phyloP scores from a whole-genome alignment of 2,329 filamentous ascomycete species.

The Sphaerulina populicola region DNA sequence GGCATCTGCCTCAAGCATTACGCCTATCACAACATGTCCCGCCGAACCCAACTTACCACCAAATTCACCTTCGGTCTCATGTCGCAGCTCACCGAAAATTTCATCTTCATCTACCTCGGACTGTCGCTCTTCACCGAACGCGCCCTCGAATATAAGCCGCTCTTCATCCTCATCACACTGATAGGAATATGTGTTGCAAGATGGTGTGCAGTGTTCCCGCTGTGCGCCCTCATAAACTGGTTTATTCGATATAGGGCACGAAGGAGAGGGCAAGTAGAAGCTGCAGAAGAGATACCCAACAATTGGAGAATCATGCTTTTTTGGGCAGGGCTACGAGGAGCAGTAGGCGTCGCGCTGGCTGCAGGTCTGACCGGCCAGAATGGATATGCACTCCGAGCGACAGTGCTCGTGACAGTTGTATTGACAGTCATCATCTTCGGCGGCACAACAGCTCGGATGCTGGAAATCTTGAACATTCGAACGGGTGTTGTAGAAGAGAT shows the following conservation, averaged over 20 bases:
- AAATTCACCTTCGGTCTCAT: conserved; percentile 96
- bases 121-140: conserved; percentile 89
- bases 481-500: conserved; percentile 95
- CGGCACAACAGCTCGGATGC: conserved; percentile 92
- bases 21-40: conserved; percentile 99
- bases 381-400: conserved; percentile 74
- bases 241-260: conserved; percentile 79
- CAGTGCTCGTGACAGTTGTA: conserved; percentile 94
- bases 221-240: conserved; percentile 84
- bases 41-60: conserved; percentile 90
- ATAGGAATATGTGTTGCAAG: conserved; percentile 84
- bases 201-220: conserved; percentile 89
- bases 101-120: conserved; percentile 98
- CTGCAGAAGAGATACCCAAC: conserved; percentile 80
- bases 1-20: conserved; percentile 98
- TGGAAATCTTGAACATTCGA: conserved; percentile 92
- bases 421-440: conserved; percentile 98
- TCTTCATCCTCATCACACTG: conserved; percentile 89
- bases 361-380: conserved; percentile 69
- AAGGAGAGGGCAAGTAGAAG: conserved; percentile 60
- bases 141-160: conserved; percentile 79
- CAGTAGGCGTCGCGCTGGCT: conserved; percentile 88
- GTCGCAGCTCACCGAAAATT: conserved; percentile 93
- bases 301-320: conserved; percentile 99
- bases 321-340: conserved; percentile 92